These are phyloP conservation scores for Neonectria ditissima DNA, from an alignment of 2,329 filamentous ascomycete genomes.

Conservation along the genomic window DNA sequence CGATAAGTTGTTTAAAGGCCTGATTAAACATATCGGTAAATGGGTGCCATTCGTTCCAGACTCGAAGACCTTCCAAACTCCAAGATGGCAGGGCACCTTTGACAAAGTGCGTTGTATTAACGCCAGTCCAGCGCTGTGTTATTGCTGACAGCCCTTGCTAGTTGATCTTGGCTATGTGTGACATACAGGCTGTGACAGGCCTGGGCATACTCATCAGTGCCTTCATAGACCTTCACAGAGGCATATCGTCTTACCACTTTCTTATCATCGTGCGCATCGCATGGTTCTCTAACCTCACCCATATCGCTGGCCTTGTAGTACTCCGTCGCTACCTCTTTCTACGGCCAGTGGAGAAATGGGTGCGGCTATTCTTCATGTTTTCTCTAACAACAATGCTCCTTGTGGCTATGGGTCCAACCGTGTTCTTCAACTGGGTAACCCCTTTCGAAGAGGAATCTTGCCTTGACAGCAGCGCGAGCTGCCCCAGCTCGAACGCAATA, in stretches of 20 bases:
- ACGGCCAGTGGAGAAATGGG: constrained; percentile 6
- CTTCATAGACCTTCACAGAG: constrained; percentile 2
- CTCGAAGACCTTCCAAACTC: neutral
- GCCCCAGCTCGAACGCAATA: neutral
- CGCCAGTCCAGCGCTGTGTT: too few species aligned
- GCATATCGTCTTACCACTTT: constrained; percentile 17
- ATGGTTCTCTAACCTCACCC: constrained; percentile 25
- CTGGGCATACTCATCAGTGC: constrained; percentile 18
- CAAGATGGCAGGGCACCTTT: neutral
- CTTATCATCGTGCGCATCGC: constrained; percentile 3
- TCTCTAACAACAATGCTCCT: constrained; percentile 8
- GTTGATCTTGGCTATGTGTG: constrained; percentile 18
- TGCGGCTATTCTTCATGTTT: constrained; percentile 7
- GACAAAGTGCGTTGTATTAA: neutral
- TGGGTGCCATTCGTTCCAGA: neutral
- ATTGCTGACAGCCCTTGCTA: neutral
- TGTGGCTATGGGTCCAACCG: constrained; percentile 12
- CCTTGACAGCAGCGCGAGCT: neutral
- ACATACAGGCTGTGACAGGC: constrained; percentile 21
- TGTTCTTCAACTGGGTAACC: constrained; percentile 24
- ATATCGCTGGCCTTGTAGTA: constrained; percentile 11
- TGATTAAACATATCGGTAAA: neutral
- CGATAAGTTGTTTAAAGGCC: neutral
- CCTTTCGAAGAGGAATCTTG: too few species aligned
- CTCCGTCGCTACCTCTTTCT: constrained; percentile 10